Evolutionary conservation across 129 eudicot genomes (phyloP), one percentile per base, ranked within the genome.

Genomic region (Helianthus annuus): DNA sequence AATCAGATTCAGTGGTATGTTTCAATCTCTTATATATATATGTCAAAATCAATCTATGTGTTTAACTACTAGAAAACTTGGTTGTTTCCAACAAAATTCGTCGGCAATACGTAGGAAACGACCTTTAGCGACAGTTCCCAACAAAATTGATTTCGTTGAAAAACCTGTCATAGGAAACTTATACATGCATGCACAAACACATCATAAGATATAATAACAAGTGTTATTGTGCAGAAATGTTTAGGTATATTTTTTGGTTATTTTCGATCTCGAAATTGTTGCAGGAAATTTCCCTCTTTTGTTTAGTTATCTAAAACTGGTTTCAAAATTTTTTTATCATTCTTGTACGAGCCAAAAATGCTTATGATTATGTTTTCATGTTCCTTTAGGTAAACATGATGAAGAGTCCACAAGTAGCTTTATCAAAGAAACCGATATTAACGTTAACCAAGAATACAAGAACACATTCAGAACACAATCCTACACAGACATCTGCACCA

Each of bases 381-480:
- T 64, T 64, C 40, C 7, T 76, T 59, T 78, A 83, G 88, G 87
- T 44, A 66, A 49, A 57, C 29, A 68, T 24, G 52, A 74, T 68
- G 75, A 57, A 69, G 74, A 75, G 24, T 24, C 77, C 1, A 57
- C 77, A 45, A 13, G 45, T 39, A 69, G 68, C 80, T 82, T 78
- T 71, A 45, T n/a, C 60, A 73, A 64, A 32, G 83, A 83, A 70
- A 65, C 78, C 56, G 78, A 82, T 54, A 88, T 92, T 27, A 78
- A 82, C 64, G 89, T 92, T 27, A 78, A 82, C 64, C 88, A 89
- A 70, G 97, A 92, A 76, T 89, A 92, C 74, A 74, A 69, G 67
- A 77, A 83, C 38, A 92, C 89, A 8, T 82, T 92, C 44, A 85
- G 97, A 73, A 89, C 96, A 44, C 77, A 89, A 36, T 92, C 97